These are phyloP conservation scores for Aspergillus cavernicola DNA, from an alignment of 495 filamentous ascomycete genomes.

Conservation along the genomic window DNA sequence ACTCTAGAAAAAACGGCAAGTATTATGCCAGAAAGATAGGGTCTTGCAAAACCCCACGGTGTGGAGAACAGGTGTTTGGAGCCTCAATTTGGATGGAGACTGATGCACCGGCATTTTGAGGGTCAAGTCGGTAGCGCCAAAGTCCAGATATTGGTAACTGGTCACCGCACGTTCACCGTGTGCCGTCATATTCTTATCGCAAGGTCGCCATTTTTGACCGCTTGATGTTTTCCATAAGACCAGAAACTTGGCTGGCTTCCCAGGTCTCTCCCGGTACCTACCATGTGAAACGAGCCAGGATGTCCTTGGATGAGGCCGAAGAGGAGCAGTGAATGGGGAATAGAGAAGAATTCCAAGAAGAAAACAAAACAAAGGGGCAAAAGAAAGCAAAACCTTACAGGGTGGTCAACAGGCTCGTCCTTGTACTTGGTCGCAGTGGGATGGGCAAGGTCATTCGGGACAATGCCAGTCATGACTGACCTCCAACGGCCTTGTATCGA, in stretches of 20 bases:
- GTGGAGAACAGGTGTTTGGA: constrained; percentile 5
- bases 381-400: constrained; percentile 30
- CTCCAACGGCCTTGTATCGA: constrained; percentile 15
- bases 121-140: not conserved
- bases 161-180: not conserved
- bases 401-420: constrained; percentile 40
- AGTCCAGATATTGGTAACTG: not conserved
- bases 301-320: constrained; percentile 12
- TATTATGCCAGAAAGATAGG: constrained; percentile 2
- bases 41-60: not conserved
- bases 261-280: constrained; percentile 9
- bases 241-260: not conserved
- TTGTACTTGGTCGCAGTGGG: constrained; percentile 38
- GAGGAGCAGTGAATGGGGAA: constrained; percentile 10
- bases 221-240: not conserved
- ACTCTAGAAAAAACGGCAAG: not conserved
- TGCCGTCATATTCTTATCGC: not conserved
- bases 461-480: constrained; percentile 45
- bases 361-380: constrained; percentile 9
- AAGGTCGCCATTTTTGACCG: not conserved
- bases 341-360: not conserved
- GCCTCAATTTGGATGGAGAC: constrained; percentile 6
- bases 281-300: constrained; percentile 11
- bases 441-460: constrained; percentile 45
- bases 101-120: not conserved